A percentile compares a stretch with the other conserved stretches of the same genome.
Conservation (phyloP, 2,329 filamentous ascomycete genomes). For the Beauveria varroae region DNA sequence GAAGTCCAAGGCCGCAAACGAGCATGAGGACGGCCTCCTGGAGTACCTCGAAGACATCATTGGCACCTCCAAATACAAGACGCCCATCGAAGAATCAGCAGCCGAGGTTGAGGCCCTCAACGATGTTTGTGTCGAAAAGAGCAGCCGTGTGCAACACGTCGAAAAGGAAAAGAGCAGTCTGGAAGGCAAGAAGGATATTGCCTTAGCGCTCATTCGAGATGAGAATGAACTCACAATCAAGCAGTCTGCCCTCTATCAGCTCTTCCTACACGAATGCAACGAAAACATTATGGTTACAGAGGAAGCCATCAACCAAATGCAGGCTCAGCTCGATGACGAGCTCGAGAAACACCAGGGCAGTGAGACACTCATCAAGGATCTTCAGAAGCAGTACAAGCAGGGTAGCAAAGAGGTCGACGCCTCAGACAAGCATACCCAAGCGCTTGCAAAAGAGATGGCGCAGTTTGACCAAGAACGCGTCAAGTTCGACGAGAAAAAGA, state of each 20-base stretch:
- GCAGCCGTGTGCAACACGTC: constrained; percentile 88
- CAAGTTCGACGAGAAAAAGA: constrained; percentile 96
- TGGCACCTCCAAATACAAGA: constrained; percentile 96
- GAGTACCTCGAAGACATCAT: constrained; percentile 99
- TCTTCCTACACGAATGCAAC: constrained; percentile 80
- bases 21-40: constrained; percentile 91
- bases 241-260: constrained; percentile 85
- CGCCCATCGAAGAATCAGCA: constrained; percentile 90
- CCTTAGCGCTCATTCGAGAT: constrained; percentile 77
- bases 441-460: constrained; percentile 75
- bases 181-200: constrained; percentile 95
- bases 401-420: constrained; percentile 77
- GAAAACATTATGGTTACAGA: constrained; percentile 85
- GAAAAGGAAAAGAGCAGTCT: constrained; percentile 92
- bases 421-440: constrained; percentile 75
- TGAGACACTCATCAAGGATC: constrained; percentile 80
- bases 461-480: constrained; percentile 95
- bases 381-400: constrained; percentile 77
- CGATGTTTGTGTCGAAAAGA: constrained; percentile 93
- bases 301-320: constrained; percentile 86
- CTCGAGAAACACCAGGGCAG: constrained; percentile 86
- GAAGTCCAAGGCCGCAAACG: constrained; percentile 91
- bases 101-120: constrained; percentile 86
- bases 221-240: constrained; percentile 90
- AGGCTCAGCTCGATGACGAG: constrained; percentile 77